Conservation (phyloP, 495 filamentous ascomycete genomes). For the Echria macrotheca region DNA sequence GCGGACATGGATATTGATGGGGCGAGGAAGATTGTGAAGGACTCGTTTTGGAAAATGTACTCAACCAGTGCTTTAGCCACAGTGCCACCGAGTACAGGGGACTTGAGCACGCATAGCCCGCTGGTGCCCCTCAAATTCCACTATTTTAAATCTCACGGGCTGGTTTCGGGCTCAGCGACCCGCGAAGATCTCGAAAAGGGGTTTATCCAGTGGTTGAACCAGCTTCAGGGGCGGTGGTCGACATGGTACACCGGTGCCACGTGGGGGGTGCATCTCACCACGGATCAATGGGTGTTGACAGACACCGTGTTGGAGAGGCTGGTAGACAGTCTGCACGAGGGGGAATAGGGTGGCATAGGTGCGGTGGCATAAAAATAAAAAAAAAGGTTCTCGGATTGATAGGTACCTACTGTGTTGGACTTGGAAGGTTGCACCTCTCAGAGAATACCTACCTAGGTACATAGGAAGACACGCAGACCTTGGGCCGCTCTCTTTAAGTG, state of each 20-base stretch:
- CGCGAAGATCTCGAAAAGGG: conserved; percentile 28
- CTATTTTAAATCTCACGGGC: conserved; percentile 28
- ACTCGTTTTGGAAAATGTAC: conserved; percentile 27
- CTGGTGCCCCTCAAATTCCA: conserved; percentile 25
- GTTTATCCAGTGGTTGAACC: conserved; percentile 33
- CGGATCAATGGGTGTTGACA: conserved; percentile 35
- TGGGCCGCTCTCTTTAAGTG: too few species aligned
- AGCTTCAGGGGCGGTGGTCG: conserved; percentile 33
- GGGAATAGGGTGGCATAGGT: too few species aligned
- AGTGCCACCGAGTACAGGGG: conserved; percentile 26
- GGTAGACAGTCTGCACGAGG: conserved; percentile 3
- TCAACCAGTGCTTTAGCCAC: too few species aligned
- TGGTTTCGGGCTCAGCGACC: conserved; percentile 26
- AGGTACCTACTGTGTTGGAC: too few species aligned
- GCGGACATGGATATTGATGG: conserved; percentile 20
- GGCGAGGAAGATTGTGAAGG: conserved; percentile 25
- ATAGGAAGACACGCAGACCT: too few species aligned
- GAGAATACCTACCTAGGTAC: too few species aligned
- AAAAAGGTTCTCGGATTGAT: too few species aligned
- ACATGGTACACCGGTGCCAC: conserved; percentile 42
- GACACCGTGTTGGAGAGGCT: conserved; percentile 15
- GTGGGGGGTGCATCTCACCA: conserved; percentile 34
- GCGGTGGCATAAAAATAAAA: too few species aligned
- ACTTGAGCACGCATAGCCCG: conserved; percentile 5
- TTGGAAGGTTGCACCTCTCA: too few species aligned